phyloP scores from a whole-genome alignment of 768 basidiomycete genomes.

The Russula ochroleuca region DNA sequence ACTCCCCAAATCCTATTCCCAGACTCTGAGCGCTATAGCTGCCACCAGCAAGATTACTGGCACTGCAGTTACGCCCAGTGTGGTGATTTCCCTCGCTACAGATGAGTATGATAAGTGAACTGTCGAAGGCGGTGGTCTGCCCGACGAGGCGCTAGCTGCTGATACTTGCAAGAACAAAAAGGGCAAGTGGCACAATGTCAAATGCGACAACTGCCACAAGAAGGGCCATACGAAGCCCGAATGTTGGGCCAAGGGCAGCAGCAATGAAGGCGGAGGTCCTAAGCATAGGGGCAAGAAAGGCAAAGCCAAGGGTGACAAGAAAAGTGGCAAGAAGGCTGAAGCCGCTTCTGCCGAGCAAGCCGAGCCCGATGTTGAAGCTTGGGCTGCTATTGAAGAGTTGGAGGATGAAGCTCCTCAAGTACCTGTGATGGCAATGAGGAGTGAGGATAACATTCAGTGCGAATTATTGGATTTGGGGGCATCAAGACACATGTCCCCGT shows the following conservation, averaged over 20 bases:
- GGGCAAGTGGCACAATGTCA: background rate
- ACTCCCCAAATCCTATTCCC: background rate
- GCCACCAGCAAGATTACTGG: no score
- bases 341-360: background rate
- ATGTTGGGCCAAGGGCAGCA: background rate
- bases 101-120: no score
- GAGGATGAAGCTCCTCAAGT: background rate
- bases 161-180: no score
- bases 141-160: no score
- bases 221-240: background rate
- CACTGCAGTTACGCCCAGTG: no score
- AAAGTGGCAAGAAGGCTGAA: background rate
- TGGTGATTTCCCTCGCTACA: no score
- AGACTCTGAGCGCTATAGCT: no score
- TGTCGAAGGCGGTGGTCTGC: no score
- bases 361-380: no score
- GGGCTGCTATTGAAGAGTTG: no score
- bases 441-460: no score
- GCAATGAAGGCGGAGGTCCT: background rate
- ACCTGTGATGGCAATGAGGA: no score
- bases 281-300: background rate
- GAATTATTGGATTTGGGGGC: constrained; percentile 27
- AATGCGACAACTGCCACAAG: background rate
- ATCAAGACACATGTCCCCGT: constrained; percentile 26
- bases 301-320: background rate